Evolutionary conservation across 164 flowering plant genomes (phyloP), one percentile per base, ranked within the genome.

Genomic region (Annona cherimola): DNA sequence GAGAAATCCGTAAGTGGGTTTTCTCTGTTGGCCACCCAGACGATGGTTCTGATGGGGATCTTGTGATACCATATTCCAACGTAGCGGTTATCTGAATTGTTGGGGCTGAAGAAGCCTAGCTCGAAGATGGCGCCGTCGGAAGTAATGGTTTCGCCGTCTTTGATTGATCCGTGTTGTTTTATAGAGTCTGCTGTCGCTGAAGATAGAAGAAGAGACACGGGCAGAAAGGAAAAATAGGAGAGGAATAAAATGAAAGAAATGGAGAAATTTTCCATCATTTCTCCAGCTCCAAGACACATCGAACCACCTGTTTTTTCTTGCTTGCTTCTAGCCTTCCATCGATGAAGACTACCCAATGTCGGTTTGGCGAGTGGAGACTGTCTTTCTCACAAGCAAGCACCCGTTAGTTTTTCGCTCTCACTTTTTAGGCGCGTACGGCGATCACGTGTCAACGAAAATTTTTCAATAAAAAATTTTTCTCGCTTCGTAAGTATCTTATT

Each of bases 21-120:
- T 3, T 63, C 69, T 63, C 73, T 55, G 62, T 69, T 68, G n/a
- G 64, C 70, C 26, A 73, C 57, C 69, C 75, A 54, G 20, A 66
- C 64, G 39, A 50, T 40, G 2, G 75, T 73, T 55, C 50, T 12
- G 14, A n/a, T 42, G 8, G 57, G 35, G 41, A 67, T 20, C 16
- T 45, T 67, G 46, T 66, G n/a, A 43, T 66, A 66, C 71, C 71
- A 68, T 68, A 68, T 54, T 4, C 71, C 71, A 1, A 68, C n/a
- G 57, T 50, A 68, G 61, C 62, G 61, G 8, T 41, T 14, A 2
- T 12, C 12, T 2, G 71, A 68, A 54, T 40, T 57, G 8, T 4
- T 4, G 42, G 62, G 60, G 71, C 71, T 54, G 71, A 68, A 68
- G 42, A 68, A 68, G n/a, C 71, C 71, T 3, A 68, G 46, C 3